Conservation (phyloP, 257 asterid species). For the Rhazya stricta region DNA sequence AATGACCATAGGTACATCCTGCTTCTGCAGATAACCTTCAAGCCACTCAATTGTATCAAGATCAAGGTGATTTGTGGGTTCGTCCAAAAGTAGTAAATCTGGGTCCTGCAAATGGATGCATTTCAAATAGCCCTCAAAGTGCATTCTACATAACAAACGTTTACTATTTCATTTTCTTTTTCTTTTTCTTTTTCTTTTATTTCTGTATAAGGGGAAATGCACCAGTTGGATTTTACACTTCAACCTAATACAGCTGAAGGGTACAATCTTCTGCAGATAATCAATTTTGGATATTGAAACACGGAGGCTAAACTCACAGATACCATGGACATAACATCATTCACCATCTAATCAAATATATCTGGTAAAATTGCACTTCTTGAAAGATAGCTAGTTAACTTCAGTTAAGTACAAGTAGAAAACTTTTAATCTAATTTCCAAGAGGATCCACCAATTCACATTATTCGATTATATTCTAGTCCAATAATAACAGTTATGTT, state of each 20-base stretch:
- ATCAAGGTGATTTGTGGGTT: constrained; percentile 97
- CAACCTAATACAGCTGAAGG: neutral
- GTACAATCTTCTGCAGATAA: neutral
- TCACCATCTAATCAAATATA: neutral
- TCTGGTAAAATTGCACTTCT: neutral
- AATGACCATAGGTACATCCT: constrained; percentile 97
- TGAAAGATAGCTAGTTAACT: no score
- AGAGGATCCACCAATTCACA: neutral
- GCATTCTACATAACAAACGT: neutral
- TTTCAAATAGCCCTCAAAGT: neutral
- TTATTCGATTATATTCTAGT: neutral
- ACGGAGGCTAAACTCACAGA: neutral
- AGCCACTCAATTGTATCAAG: constrained; percentile 99
- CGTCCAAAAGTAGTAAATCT: constrained; percentile 85
- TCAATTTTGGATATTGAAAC: constrained; percentile 3
- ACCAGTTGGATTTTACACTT: neutral
- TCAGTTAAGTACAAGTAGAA: neutral
- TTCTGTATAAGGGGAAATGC: neutral
- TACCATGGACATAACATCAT: neutral
- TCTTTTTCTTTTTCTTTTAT: neutral
- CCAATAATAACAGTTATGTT: no score
- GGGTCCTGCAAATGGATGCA: constrained; percentile 56
- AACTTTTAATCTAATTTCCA: neutral
- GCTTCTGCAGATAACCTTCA: constrained; percentile 86
- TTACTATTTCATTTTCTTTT: neutral